Conservation (phyloP, 345 rosid species). For the Pugionium cornutum region DNA sequence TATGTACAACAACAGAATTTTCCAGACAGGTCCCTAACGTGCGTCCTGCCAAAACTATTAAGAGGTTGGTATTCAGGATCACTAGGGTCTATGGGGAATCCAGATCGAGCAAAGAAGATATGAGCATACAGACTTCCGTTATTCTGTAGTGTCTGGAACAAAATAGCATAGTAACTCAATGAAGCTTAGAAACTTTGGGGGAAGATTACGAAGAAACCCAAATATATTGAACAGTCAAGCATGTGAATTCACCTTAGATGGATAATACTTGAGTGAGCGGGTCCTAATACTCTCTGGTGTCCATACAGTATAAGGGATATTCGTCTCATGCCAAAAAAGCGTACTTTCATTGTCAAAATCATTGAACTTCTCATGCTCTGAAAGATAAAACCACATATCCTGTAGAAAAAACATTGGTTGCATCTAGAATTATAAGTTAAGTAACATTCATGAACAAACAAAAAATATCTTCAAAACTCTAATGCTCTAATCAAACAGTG, state of each 20-base stretch:
- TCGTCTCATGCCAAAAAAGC: conserved; percentile 89
- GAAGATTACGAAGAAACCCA: not conserved
- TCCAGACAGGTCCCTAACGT: conserved; percentile 46
- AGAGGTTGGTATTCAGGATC: conserved; percentile 88
- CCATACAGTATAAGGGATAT: conserved; percentile 89
- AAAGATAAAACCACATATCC: conserved; percentile 97
- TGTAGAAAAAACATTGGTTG: conserved; percentile 36
- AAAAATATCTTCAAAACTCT: conserved; percentile 15
- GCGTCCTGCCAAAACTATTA: conserved; percentile 66
- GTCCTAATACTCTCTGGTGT: conserved; percentile 69
- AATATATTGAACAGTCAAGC: not conserved
- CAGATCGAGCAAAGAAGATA: conserved; percentile 85
- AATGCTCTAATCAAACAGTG: conserved; percentile 18
- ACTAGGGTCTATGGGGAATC: conserved; percentile 84
- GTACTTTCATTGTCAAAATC: conserved; percentile 71
- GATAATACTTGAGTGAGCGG: conserved; percentile 61
- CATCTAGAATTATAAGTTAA: not conserved
- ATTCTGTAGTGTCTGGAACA: conserved; percentile 66
- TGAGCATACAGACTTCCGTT: conserved; percentile 89
- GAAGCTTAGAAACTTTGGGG: not conserved
- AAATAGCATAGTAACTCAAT: too few relatives aligned
- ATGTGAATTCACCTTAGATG: conserved; percentile 59
- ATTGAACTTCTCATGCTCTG: conserved; percentile 66
- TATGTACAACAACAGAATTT: not conserved
- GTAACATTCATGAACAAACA: not conserved